phyloP scores from a whole-genome alignment of 345 rosid genomes.

The Gossypium ekmanianum region DNA sequence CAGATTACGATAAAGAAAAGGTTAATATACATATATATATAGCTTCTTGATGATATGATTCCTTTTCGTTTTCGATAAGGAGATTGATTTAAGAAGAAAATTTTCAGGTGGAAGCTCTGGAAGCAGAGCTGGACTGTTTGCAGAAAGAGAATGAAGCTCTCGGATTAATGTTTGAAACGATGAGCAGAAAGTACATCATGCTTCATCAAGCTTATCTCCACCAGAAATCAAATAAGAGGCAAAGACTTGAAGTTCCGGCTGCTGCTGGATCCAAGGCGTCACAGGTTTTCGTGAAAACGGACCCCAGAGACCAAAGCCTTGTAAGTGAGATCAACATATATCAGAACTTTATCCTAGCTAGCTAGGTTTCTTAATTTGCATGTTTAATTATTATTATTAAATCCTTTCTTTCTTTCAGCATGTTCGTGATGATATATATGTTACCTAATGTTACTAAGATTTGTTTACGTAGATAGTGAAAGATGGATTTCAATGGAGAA shows the following conservation, averaged over 20 bases:
- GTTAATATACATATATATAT: not conserved
- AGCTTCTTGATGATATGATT: not conserved
- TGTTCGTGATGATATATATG: not conserved
- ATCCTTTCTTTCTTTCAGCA: too few relatives aligned
- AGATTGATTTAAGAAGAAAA: not conserved
- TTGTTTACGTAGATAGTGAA: constrained; percentile 34
- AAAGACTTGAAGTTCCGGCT: constrained; percentile 20
- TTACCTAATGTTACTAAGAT: not conserved
- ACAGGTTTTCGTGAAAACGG: constrained; percentile 32
- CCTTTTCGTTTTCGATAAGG: not conserved
- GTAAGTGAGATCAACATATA: constrained; percentile 23
- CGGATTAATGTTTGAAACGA: constrained; percentile 30
- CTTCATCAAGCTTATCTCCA: constrained; percentile 26
- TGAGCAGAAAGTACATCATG: constrained; percentile 27
- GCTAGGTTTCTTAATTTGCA: not conserved
- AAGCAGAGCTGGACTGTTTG: constrained; percentile 29
- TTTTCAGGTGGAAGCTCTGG: constrained; percentile 27
- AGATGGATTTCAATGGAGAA: constrained; percentile 72
- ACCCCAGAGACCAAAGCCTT: constrained; percentile 37
- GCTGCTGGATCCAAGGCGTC: constrained; percentile 19
- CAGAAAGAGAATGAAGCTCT: constrained; percentile 42
- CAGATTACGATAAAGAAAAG: not conserved
- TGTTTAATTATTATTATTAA: not conserved
- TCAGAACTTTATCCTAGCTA: not conserved
- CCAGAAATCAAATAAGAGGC: constrained; percentile 24